These are phyloP conservation scores for Strobilomyces dryophilus DNA, from an alignment of 768 basidiomycete species.

Conservation along the genomic window DNA sequence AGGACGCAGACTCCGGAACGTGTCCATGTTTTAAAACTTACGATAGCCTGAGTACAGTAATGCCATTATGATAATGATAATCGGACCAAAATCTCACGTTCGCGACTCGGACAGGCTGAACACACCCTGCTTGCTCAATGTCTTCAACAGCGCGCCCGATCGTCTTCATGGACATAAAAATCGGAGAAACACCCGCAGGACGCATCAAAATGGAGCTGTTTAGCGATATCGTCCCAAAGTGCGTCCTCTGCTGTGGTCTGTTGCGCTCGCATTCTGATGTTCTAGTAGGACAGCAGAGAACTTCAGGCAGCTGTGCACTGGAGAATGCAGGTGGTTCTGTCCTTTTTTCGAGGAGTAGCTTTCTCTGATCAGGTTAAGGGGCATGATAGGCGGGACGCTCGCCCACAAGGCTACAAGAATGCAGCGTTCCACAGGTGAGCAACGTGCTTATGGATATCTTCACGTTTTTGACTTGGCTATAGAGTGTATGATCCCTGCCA, in stretches of 20 bases:
- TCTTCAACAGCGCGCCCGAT: slow-evolving; percentile 66
- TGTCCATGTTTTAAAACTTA: no score
- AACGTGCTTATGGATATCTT: not conserved
- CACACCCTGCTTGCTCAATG: slow-evolving; percentile 22
- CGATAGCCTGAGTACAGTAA: no score
- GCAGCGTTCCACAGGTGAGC: slow-evolving; percentile 88
- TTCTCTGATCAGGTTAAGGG: slow-evolving; percentile 15
- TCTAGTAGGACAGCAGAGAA: slow-evolving; percentile 87
- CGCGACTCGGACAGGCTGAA: not conserved
- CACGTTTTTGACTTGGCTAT: slow-evolving; percentile 6
- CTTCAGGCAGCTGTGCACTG: slow-evolving; percentile 95
- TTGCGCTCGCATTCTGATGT: slow-evolving; percentile 1
- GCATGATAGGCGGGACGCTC: slow-evolving; percentile 45
- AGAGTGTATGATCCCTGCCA: slow-evolving; percentile 60
- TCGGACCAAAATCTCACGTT: not conserved
- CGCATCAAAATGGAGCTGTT: slow-evolving; percentile 97
- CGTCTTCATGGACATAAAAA: slow-evolving; percentile 96
- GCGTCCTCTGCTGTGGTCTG: slow-evolving; percentile 19
- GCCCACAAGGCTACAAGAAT: slow-evolving; percentile 88
- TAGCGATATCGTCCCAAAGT: slow-evolving; percentile 95
- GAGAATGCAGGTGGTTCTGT: slow-evolving; percentile 76
- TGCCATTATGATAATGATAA: no score
- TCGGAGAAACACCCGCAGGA: slow-evolving; percentile 95
- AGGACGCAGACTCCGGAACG: no score
- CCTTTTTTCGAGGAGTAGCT: not conserved